Percentiles rank a stretch among this genome's conserved stretches.
Evolutionary conservation across 345 rosid species (phyloP).

Genomic region (Syzygium grande): DNA sequence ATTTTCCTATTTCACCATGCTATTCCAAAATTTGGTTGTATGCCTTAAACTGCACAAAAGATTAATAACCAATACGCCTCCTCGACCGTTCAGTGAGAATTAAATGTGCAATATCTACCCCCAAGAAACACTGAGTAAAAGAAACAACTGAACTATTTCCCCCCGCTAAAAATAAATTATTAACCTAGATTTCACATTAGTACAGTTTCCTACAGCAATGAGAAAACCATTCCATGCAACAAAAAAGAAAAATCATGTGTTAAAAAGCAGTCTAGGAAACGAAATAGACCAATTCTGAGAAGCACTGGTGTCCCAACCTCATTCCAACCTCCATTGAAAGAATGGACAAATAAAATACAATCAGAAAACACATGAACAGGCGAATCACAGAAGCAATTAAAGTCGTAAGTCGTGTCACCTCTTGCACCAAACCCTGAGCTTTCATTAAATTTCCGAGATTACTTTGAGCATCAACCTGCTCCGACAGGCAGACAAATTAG

Average conservation of each 20-base stretch:
- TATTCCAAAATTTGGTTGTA: not conserved
- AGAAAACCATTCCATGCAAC: not conserved
- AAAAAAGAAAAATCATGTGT: not conserved
- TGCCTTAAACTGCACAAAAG: not conserved
- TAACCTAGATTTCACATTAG: too few species aligned
- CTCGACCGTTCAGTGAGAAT: not conserved
- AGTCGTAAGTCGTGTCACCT: slow-evolving; percentile 41
- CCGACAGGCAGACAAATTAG: not conserved
- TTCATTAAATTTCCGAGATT: slow-evolving; percentile 93
- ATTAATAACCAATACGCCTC: not conserved
- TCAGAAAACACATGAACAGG: not conserved
- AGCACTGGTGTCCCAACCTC: not conserved
- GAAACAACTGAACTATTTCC: not conserved
- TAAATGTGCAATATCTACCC: not conserved
- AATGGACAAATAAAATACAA: not conserved
- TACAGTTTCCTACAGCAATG: not conserved
- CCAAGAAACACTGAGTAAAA: not conserved
- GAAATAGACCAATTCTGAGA: not conserved
- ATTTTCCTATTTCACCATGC: not conserved
- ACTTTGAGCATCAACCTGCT: slow-evolving; percentile 95
- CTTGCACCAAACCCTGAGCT: slow-evolving; percentile 89
- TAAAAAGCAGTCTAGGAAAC: not conserved
- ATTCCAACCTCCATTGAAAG: not conserved
- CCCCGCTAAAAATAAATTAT: not conserved
- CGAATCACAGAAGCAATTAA: slow-evolving; percentile 11